Conservation (phyloP, 1,139 yeast species). For the Diutina siamensis region DNA sequence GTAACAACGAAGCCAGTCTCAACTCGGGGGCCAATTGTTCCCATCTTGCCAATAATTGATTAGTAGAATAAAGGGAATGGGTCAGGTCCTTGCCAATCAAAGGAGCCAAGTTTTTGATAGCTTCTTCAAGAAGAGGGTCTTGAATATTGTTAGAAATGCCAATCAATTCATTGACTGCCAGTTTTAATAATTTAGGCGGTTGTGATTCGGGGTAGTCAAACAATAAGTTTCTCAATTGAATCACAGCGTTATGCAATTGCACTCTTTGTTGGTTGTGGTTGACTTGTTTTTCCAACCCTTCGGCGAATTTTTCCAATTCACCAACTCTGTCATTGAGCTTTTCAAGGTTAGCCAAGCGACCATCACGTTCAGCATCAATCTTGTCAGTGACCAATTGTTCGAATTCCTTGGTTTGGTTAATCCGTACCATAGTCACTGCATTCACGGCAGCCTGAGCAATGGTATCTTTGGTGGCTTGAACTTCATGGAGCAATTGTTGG, state of each 20-base stretch:
- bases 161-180: slow-evolving; percentile 31
- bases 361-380: slow-evolving; percentile 72
- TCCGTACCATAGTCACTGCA: slow-evolving; percentile 58
- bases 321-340: slow-evolving; percentile 47
- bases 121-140: slow-evolving; percentile 29
- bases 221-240: slow-evolving; percentile 41
- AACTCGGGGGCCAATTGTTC: slow-evolving; percentile 73
- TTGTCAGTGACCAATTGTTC: slow-evolving; percentile 50
- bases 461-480: slow-evolving; percentile 59
- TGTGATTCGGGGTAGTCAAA: slow-evolving; percentile 14
- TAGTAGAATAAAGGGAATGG: slow-evolving; percentile 45
- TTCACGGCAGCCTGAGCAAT: slow-evolving; percentile 68
- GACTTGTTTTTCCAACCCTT: slow-evolving; percentile 46
- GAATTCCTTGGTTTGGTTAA: slow-evolving; percentile 63
- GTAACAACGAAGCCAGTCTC: slow-evolving; percentile 77
- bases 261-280: slow-evolving; percentile 44
- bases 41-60: slow-evolving; percentile 70
- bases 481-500: slow-evolving; percentile 49
- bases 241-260: slow-evolving; percentile 44
- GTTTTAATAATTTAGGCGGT: slow-evolving; percentile 21
- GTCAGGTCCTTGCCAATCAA: slow-evolving; percentile 39
- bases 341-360: slow-evolving; percentile 61
- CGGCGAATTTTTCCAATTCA: slow-evolving; percentile 48
- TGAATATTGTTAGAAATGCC: slow-evolving; percentile 16
- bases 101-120: slow-evolving; percentile 26